phyloP scores from a whole-genome alignment of 306 rosid genomes.

The Senna siamea region DNA sequence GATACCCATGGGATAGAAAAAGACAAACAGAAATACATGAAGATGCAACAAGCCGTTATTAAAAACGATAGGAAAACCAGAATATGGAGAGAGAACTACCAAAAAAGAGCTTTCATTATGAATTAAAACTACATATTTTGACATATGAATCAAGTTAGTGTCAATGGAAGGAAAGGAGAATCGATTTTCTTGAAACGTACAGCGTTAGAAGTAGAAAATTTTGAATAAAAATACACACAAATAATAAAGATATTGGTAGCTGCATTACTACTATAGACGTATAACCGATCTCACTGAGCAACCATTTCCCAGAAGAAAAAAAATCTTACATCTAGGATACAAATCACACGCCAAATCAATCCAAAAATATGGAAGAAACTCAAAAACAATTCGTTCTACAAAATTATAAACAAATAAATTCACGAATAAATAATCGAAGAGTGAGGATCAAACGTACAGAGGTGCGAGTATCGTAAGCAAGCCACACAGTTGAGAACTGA shows the following conservation, averaged over 20 bases:
- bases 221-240: not conserved
- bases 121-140: not conserved
- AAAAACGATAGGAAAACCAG: not conserved
- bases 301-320: not conserved
- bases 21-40: slow-evolving; percentile 21
- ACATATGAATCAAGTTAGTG: not conserved
- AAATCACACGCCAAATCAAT: slow-evolving; percentile 31
- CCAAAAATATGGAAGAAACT: not conserved
- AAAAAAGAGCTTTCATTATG: no score
- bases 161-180: slow-evolving; percentile 19
- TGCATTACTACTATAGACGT: not conserved
- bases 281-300: not conserved
- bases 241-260: not conserved
- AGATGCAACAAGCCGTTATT: not conserved
- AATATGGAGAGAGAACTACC: not conserved
- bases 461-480: slow-evolving; percentile 76
- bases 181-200: slow-evolving; percentile 19
- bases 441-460: slow-evolving; percentile 54
- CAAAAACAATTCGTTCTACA: not conserved
- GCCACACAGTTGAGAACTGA: slow-evolving; percentile 98
- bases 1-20: slow-evolving; percentile 10
- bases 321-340: slow-evolving; percentile 10
- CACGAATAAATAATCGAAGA: not conserved
- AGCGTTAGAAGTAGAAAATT: slow-evolving; percentile 7
- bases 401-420: not conserved